Percentiles rank a stretch among this genome's conserved stretches.
phyloP scores from a whole-genome alignment of 768 basidiomycete species.

The Macrolepiota albuminosa region DNA sequence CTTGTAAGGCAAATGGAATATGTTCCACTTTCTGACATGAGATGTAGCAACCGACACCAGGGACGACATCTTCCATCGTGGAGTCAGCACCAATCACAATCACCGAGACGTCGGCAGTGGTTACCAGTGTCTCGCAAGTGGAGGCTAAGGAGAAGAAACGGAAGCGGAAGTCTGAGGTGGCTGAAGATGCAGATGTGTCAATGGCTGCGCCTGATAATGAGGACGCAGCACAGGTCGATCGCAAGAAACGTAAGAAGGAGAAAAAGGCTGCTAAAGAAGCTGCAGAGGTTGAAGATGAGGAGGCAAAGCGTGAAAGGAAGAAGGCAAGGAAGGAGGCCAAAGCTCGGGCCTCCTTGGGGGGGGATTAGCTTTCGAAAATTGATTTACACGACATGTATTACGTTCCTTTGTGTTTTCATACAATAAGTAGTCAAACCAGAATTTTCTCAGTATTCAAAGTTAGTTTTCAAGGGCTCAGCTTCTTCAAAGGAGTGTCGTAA shows the following conservation, averaged over 20 bases:
- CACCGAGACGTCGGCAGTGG: conserved; percentile 14
- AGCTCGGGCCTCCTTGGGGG: conserved; percentile 38
- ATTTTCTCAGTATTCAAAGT: neutral
- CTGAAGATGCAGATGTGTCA: conserved; percentile 38
- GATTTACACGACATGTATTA: neutral
- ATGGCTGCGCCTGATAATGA: conserved; percentile 35
- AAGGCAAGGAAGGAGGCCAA: conserved; percentile 69
- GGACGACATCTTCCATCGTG: conserved; percentile 26
- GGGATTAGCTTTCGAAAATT: conserved; percentile 20
- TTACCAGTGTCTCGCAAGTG: conserved; percentile 33
- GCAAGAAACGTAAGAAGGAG: conserved; percentile 58
- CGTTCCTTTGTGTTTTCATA: neutral
- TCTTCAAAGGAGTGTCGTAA: conserved; percentile 31
- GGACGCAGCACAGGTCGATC: conserved; percentile 49
- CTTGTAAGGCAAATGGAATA: conserved; percentile 6
- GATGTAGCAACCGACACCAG: conserved; percentile 28
- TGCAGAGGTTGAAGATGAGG: conserved; percentile 51
- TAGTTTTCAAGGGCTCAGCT: no score
- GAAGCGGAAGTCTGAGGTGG: conserved; percentile 70
- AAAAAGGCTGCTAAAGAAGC: conserved; percentile 51
- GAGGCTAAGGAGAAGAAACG: conserved; percentile 80
- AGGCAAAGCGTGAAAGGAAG: conserved; percentile 57
- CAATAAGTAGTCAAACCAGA: neutral
- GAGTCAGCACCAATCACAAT: conserved; percentile 18
- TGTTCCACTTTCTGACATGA: conserved; percentile 10